Percentiles rank a stretch among this genome's conserved stretches.
Evolutionary conservation across 441 rosid genomes (phyloP).

Genomic region (Rhodomyrtus psidioides): DNA sequence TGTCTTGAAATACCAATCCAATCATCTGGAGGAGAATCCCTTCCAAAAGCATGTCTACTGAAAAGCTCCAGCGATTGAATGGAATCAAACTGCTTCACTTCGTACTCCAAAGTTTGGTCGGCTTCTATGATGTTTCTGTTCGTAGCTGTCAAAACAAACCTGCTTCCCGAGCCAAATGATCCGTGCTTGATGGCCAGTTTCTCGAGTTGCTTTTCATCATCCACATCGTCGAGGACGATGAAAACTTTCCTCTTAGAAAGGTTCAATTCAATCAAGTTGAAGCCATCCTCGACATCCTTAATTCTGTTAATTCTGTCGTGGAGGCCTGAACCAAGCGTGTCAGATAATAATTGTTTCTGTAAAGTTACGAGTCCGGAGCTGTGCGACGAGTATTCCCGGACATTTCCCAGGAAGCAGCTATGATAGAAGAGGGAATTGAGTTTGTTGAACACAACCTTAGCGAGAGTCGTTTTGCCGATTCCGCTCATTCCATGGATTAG

Average conservation of each 20-base stretch:
- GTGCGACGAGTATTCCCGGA: background rate
- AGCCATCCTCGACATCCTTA: background rate
- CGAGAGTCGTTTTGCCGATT: too few relatives aligned
- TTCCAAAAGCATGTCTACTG: too few relatives aligned
- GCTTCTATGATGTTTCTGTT: background rate
- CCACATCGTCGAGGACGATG: background rate
- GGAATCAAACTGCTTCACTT: background rate
- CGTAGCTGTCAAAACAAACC: background rate
- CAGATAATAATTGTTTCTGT: background rate
- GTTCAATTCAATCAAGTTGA: rapidly evolving
- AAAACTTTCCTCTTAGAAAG: background rate
- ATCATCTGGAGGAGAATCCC: background rate
- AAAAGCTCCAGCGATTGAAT: too few relatives aligned
- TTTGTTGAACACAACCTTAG: too few relatives aligned
- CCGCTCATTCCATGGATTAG: too few relatives aligned
- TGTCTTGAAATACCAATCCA: background rate
- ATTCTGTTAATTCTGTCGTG: background rate
- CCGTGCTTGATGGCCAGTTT: background rate
- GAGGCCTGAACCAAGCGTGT: background rate
- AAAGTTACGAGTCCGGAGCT: background rate
- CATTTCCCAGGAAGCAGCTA: too few relatives aligned
- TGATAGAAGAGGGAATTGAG: too few relatives aligned
- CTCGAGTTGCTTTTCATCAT: background rate
- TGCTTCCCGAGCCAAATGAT: background rate
- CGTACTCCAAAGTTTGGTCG: background rate